A percentile compares a stretch with the other conserved stretches of the same genome.
Evolutionary conservation across 2,329 filamentous ascomycete genomes (phyloP).

Genomic region (Alternaria arbusti): DNA sequence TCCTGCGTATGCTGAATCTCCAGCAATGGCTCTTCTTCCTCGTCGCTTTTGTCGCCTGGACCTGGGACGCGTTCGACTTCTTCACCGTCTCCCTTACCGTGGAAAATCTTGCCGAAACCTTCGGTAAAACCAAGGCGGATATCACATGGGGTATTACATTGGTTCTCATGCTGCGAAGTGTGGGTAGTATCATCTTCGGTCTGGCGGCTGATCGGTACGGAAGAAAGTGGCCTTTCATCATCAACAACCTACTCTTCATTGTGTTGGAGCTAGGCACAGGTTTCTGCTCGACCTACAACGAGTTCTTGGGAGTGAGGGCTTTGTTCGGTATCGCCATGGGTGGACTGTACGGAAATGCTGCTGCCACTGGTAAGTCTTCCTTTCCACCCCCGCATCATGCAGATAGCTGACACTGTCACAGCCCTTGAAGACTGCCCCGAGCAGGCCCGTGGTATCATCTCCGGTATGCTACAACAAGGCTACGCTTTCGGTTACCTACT

Average conservation of each 20-base stretch:
- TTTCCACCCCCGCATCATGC: background rate
- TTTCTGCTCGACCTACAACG: constrained; percentile 63
- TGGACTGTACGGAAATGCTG: constrained; percentile 66
- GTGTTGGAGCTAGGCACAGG: constrained; percentile 66
- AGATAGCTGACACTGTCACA: constrained; percentile 8
- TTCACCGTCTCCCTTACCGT: constrained; percentile 67
- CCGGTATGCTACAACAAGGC: constrained; percentile 68
- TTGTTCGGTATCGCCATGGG: constrained; percentile 71
- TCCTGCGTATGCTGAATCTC: constrained; percentile 58
- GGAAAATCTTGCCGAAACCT: constrained; percentile 59
- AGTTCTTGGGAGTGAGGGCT: constrained; percentile 65
- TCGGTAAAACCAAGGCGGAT: constrained; percentile 61
- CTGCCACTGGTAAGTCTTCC: constrained; percentile 55
- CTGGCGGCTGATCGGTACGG: constrained; percentile 61
- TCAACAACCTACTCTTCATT: constrained; percentile 68
- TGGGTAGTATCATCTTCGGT: constrained; percentile 65
- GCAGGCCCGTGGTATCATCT: constrained; percentile 65
- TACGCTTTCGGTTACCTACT: constrained; percentile 71
- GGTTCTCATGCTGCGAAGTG: constrained; percentile 64
- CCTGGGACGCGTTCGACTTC: constrained; percentile 63
- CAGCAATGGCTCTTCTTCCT: constrained; percentile 67
- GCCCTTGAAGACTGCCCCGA: constrained; percentile 67
- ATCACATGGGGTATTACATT: constrained; percentile 64
- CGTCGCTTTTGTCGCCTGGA: constrained; percentile 56
- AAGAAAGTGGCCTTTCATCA: constrained; percentile 63